Evolutionary conservation across 805 yeast species (phyloP).

Genomic region (Cyberlindnera saturnus): DNA sequence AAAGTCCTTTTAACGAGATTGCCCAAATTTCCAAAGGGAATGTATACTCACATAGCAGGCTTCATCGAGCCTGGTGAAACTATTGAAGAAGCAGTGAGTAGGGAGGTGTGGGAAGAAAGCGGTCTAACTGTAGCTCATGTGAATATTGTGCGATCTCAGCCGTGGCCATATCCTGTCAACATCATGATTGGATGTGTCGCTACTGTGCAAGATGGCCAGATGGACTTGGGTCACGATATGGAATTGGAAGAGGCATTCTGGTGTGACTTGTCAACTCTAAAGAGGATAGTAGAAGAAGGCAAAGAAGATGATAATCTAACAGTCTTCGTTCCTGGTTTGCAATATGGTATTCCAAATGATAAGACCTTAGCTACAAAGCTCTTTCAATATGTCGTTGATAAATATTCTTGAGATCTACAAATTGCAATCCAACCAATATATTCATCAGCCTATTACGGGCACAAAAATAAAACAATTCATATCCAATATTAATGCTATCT

Average conservation of each 20-base stretch:
- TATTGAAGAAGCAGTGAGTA: constrained; percentile 75
- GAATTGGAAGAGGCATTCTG: constrained; percentile 83
- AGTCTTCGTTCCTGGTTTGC: constrained; percentile 8
- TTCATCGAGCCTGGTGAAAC: constrained; percentile 95
- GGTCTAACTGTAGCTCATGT: constrained; percentile 61
- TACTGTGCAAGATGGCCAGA: constrained; percentile 62
- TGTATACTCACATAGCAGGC: constrained; percentile 89
- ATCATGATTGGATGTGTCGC: constrained; percentile 90
- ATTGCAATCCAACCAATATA: background rate
- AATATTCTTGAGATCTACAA: constrained; percentile 1
- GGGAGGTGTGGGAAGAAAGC: constrained; percentile 95
- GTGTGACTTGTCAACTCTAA: constrained; percentile 57
- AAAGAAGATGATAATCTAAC: constrained; percentile 18
- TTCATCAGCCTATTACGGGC: too few species aligned
- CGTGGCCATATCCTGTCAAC: constrained; percentile 97
- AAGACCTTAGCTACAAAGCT: constrained; percentile 22
- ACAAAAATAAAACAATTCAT: too few species aligned
- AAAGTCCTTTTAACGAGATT: constrained; percentile 66
- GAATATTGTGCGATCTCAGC: constrained; percentile 68
- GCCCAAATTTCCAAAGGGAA: constrained; percentile 42
- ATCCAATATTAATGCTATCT: background rate
- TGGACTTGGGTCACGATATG: constrained; percentile 70
- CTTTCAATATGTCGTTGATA: constrained; percentile 20
- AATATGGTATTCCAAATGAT: constrained; percentile 21
- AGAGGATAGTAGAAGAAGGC: constrained; percentile 29